These are phyloP conservation scores for Lentinus polychrous DNA, from an alignment of 1,284 basidiomycete species.

Conservation along the genomic window DNA sequence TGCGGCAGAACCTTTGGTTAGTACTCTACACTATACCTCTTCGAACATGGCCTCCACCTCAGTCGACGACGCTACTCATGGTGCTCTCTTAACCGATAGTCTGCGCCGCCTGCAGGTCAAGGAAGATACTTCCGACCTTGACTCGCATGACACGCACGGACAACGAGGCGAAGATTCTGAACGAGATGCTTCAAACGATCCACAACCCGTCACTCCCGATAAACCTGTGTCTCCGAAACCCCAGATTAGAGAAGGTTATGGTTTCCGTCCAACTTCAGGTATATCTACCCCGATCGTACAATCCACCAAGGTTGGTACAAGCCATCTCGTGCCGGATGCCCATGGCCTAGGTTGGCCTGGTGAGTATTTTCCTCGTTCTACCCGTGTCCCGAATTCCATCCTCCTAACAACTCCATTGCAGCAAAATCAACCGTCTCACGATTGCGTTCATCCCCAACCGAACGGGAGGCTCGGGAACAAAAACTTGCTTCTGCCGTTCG, in stretches of 20 bases:
- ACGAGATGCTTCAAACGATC: slow-evolving; percentile 1
- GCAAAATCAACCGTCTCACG: slow-evolving; percentile 88
- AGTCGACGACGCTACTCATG: slow-evolving; percentile 15
- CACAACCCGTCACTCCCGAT: slow-evolving; percentile 9
- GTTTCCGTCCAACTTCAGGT: slow-evolving; percentile 68
- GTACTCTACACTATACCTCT: not conserved
- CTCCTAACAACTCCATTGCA: slow-evolving; percentile 23
- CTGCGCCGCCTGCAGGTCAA: slow-evolving; percentile 25
- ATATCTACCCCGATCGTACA: slow-evolving; percentile 51
- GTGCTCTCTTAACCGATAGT: slow-evolving; percentile 22
- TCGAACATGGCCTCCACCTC: slow-evolving; percentile 19
- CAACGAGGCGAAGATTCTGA: slow-evolving; percentile 14
- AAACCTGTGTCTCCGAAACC: slow-evolving; percentile 24
- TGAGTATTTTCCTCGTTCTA: slow-evolving; percentile 27
- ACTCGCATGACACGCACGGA: slow-evolving; percentile 12
- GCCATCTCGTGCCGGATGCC: slow-evolving; percentile 64
- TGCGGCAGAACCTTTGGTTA: not conserved
- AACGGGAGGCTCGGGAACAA: slow-evolving; percentile 67
- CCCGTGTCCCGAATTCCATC: not conserved
- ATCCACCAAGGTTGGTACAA: slow-evolving; percentile 16
- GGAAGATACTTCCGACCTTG: slow-evolving; percentile 5
- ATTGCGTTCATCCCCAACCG: slow-evolving; percentile 70
- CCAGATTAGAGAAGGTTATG: slow-evolving; percentile 66
- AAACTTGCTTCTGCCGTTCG: slow-evolving; percentile 83
- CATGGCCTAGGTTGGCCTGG: slow-evolving; percentile 95